Conservation (phyloP, 1,284 basidiomycete species). For the Serendipita sp. region DNA sequence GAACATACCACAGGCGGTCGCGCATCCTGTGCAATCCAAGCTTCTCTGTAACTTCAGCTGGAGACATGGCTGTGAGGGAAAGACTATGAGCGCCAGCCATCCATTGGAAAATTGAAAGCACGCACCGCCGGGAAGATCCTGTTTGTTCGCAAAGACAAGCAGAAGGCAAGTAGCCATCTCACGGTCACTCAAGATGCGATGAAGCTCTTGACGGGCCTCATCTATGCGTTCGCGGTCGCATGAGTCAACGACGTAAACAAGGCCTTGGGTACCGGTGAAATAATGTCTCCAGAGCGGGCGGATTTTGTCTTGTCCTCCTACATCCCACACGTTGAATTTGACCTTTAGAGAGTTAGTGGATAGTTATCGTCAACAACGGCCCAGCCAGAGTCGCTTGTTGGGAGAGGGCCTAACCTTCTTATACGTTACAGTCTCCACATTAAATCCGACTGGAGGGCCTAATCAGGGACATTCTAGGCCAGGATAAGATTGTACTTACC, state of each 20-base stretch:
- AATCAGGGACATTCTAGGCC: conserved; percentile 9
- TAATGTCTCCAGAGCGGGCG: conserved; percentile 97
- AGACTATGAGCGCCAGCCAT: conserved; percentile 10
- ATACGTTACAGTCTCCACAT: conserved; percentile 99
- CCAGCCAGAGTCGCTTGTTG: too few species aligned
- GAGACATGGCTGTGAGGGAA: conserved; percentile 72
- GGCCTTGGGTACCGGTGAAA: conserved; percentile 59
- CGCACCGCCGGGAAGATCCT: conserved; percentile 92
- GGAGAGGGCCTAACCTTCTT: conserved; percentile 57
- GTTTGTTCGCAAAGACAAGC: conserved; percentile 98
- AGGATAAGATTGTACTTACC: conserved; percentile 18
- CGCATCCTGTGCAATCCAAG: conserved; percentile 90
- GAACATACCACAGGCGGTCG: conserved; percentile 97
- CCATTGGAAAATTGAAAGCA: conserved; percentile 13
- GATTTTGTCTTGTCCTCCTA: conserved; percentile 98
- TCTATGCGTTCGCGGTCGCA: conserved; percentile 90
- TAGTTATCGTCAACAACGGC: background rate
- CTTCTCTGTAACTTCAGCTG: conserved; percentile 97
- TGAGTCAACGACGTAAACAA: conserved; percentile 51
- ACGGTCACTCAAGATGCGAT: conserved; percentile 90
- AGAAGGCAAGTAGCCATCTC: conserved; percentile 97
- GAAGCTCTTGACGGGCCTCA: conserved; percentile 91
- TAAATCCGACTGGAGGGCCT: conserved; percentile 64
- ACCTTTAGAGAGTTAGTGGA: conserved; percentile 22
- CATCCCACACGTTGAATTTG: conserved; percentile 99